Conservation (phyloP, 2,329 filamentous ascomycete genomes). For the Fusarium globosum region DNA sequence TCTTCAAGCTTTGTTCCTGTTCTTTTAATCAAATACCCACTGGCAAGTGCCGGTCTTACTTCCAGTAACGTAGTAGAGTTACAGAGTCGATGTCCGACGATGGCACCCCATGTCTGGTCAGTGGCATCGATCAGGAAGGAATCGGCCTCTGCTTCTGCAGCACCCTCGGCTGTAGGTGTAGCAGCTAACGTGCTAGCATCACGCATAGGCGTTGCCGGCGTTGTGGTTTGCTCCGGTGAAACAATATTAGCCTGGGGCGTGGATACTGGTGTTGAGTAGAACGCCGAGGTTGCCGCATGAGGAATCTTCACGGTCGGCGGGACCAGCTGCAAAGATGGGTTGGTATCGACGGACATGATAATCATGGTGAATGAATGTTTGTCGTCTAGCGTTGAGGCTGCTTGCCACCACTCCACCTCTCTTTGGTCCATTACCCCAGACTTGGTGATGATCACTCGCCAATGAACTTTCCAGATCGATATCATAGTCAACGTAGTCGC, state of each 20-base stretch:
- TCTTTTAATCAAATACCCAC: constrained; percentile 74
- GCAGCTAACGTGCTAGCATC: constrained; percentile 54
- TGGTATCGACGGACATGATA: constrained; percentile 72
- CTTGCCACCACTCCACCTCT: constrained; percentile 71
- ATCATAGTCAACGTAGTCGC: constrained; percentile 80
- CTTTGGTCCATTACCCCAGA: constrained; percentile 74
- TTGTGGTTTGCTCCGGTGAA: constrained; percentile 69
- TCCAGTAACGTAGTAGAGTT: constrained; percentile 67
- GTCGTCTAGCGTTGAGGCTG: constrained; percentile 63
- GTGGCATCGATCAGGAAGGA: constrained; percentile 76
- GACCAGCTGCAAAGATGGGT: constrained; percentile 71
- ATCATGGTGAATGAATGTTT: constrained; percentile 65
- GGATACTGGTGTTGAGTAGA: constrained; percentile 73
- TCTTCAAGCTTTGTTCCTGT: constrained; percentile 67
- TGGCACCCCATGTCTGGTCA: constrained; percentile 80
- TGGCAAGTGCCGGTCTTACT: constrained; percentile 67
- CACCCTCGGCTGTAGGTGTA: constrained; percentile 57
- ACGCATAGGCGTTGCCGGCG: constrained; percentile 61
- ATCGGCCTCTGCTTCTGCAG: constrained; percentile 61
- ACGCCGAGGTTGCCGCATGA: constrained; percentile 54
- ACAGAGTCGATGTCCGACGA: constrained; percentile 74
- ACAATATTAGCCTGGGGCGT: constrained; percentile 71
- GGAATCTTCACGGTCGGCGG: constrained; percentile 65
- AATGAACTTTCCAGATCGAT: constrained; percentile 75
- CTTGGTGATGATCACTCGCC: constrained; percentile 81